Conservation (phyloP, 805 yeast genomes). For the Dipodascopsis uninucleata region DNA sequence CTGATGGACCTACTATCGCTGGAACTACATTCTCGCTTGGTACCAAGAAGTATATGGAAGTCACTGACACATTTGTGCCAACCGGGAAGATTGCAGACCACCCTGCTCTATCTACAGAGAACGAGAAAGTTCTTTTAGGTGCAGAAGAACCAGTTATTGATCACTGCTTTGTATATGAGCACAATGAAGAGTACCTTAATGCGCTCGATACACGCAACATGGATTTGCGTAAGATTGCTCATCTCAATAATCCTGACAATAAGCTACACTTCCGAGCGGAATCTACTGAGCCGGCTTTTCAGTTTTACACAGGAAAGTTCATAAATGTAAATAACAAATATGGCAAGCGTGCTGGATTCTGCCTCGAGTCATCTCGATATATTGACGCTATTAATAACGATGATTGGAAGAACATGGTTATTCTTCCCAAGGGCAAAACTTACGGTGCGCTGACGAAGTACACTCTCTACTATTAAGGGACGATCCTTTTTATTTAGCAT, state of each 20-base stretch:
- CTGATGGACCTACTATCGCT: constrained; percentile 35
- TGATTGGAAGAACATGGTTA: constrained; percentile 50
- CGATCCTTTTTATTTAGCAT: too few relatives aligned
- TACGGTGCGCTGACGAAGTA: constrained; percentile 49
- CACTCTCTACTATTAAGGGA: constrained; percentile 25
- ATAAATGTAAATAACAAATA: constrained; percentile 38
- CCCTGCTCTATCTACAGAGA: constrained; percentile 31
- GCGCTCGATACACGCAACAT: constrained; percentile 48
- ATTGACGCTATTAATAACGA: constrained; percentile 50
- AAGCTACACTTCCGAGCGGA: constrained; percentile 42
- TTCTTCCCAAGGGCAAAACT: constrained; percentile 45
- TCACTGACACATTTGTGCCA: constrained; percentile 43
- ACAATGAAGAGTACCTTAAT: constrained; percentile 27
- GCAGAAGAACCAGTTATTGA: constrained; percentile 42
- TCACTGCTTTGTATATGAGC: constrained; percentile 47
- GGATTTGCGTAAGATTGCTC: constrained; percentile 40
- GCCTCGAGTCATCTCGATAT: constrained; percentile 60
- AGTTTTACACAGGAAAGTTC: constrained; percentile 60
- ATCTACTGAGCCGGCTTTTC: constrained; percentile 66
- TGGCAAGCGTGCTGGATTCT: constrained; percentile 49
- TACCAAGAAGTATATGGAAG: constrained; percentile 43
- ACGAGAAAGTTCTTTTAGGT: constrained; percentile 32
- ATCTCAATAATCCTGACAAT: constrained; percentile 47
- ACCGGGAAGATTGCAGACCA: constrained; percentile 44
- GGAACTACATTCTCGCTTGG: constrained; percentile 42